Percentiles rank a stretch among this genome's conserved stretches.
These are phyloP conservation scores for Moesziomyces globuligerus DNA, from an alignment of 1,284 basidiomycete species.

Conservation along the genomic window DNA sequence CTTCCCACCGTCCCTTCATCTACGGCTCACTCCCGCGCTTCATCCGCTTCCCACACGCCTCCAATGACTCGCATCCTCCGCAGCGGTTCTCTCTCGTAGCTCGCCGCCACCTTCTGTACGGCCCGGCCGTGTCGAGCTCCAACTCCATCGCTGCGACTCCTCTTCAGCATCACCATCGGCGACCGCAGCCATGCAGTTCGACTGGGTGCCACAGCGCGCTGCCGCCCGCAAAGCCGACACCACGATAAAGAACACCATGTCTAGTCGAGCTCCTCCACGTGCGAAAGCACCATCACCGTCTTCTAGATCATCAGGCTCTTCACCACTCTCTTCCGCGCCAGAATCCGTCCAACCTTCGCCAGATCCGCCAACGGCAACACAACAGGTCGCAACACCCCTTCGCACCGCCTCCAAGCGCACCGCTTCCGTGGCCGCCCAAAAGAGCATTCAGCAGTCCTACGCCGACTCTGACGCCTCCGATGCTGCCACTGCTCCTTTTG, in stretches of 20 bases:
- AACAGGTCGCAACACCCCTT: neutral
- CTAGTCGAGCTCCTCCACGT: too few relatives aligned
- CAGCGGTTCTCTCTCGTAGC: too few relatives aligned
- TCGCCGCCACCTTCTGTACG: too few relatives aligned
- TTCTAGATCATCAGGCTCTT: neutral
- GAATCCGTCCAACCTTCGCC: neutral
- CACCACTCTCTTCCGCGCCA: slow-evolving; percentile 2
- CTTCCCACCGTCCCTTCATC: too few relatives aligned
- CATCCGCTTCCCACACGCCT: too few relatives aligned
- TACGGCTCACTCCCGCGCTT: too few relatives aligned
- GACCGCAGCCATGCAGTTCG: neutral
- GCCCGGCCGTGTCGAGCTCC: neutral
- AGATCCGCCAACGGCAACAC: neutral
- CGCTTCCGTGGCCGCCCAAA: slow-evolving; percentile 27
- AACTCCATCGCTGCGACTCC: neutral
- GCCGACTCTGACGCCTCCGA: slow-evolving; percentile 5
- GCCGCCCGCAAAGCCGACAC: slow-evolving; percentile 20
- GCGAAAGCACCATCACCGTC: too few relatives aligned
- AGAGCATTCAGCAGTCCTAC: slow-evolving; percentile 25
- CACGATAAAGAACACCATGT: slow-evolving; percentile 9
- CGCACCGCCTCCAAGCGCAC: slow-evolving; percentile 22
- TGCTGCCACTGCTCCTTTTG: neutral
- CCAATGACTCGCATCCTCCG: too few relatives aligned
- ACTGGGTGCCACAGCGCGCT: slow-evolving; percentile 17
- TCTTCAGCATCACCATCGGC: neutral